Conservation (phyloP, 768 basidiomycete genomes). For the Leucocoprinus birnbaumii region DNA sequence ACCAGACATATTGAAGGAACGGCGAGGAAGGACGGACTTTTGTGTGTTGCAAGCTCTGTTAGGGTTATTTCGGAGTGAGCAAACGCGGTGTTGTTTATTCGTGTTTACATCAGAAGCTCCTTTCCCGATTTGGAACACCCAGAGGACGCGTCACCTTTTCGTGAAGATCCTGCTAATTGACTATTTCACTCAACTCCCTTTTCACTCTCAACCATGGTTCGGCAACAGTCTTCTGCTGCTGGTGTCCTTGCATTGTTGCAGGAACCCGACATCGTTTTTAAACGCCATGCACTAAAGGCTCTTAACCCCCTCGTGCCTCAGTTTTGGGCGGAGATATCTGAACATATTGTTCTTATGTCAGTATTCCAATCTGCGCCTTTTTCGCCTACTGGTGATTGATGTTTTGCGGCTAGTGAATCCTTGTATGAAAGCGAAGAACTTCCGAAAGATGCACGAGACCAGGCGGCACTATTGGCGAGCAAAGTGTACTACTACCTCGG, state of each 20-base stretch:
- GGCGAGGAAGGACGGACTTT: conserved; percentile 8
- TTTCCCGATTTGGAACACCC: conserved; percentile 19
- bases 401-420: conserved; percentile 62
- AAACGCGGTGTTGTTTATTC: conserved; percentile 4
- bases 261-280: conserved; percentile 84
- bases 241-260: conserved; percentile 90
- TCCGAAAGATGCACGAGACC: conserved; percentile 67
- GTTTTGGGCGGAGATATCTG: conserved; percentile 99
- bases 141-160: conserved; percentile 43
- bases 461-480: conserved; percentile 91
- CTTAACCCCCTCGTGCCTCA: conserved; percentile 84
- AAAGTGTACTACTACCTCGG: conserved; percentile 98
- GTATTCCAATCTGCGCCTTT: conserved; percentile 26
- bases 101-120: not conserved
- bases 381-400: conserved; percentile 11
- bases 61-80: conserved; percentile 34
- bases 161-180: conserved; percentile 13
- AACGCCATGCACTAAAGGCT: conserved; percentile 86
- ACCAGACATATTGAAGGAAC: conserved; percentile 38
- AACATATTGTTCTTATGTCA: conserved; percentile 86
- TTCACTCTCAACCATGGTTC: conserved; percentile 55
- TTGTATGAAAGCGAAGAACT: conserved; percentile 84
- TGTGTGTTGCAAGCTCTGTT: not conserved
- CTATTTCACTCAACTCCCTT: conserved; percentile 16
- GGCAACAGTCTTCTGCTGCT: conserved; percentile 77